Base-by-base conservation (phyloP, 192 early-diverging fungal genomes). In the Podila epigama region DNA sequence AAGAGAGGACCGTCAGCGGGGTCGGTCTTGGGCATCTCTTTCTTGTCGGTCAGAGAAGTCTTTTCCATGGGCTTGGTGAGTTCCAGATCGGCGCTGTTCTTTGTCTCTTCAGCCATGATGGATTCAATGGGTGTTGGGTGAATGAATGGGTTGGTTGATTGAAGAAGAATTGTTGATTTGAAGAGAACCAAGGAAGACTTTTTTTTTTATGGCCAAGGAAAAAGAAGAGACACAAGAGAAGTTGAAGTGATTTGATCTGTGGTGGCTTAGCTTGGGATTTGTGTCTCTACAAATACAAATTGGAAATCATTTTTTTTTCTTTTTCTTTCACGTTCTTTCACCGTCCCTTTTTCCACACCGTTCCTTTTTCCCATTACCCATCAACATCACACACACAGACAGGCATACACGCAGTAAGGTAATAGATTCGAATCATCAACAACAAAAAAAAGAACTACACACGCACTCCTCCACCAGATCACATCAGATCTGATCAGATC, bases 1-100 rank as follows among this genome's bases (percentile, higher is more conserved):
- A 82, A 82, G 34, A 82, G 56, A 5, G 73, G 73, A 15, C 73
- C 73, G 53, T 77, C 73, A 4, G 52, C 62, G 11, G 42, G 31
- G 3, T 40, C 44, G 5, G 41, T 28, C 33, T 51, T 53, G 8
- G 60, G 34, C 36, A 66, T 39, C 35, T 63, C 55, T 27, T 63
- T 68, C 48, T 68, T 68, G 60, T 68, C 65, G 39, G 61, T 57
- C 15, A 68, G 54, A 25, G 60, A 32, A 22, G 65, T 29, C 34
- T 68, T 68, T 48, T 51, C 59, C 16, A 60, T 15, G 20, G 70
- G 64, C 13, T 58, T 57, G 40, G 70, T 11, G 50, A 65, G 55
- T 58, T 63, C 63, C 16, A 65, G 70, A 65, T 72, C 70, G 51
- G 58, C n/a, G n/a, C n/a, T 75, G 27, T 35, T 66, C 41, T 33